These are phyloP conservation scores for Arthrobotrys conoides DNA, from an alignment of 2,329 filamentous ascomycete species.

Conservation along the genomic window DNA sequence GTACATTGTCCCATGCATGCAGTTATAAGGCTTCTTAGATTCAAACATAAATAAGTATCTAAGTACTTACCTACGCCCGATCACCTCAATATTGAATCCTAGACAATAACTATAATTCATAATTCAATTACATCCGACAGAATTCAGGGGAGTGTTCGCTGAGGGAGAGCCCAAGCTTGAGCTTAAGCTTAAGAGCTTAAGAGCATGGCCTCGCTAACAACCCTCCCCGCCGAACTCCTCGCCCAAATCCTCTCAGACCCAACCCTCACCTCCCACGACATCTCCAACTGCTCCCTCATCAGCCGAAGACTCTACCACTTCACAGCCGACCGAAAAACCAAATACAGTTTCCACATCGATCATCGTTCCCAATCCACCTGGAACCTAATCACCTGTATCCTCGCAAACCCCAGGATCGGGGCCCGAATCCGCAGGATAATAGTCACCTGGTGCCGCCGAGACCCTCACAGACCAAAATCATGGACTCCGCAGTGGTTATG, in stretches of 20 bases:
- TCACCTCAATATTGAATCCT: no score
- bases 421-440: not conserved
- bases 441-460: slow-evolving; percentile 1
- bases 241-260: not conserved
- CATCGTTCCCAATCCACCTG: not conserved
- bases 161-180: no score
- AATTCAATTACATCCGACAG: no score
- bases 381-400: not conserved
- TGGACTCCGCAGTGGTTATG: slow-evolving; percentile 11
- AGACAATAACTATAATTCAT: no score
- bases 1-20: no score
- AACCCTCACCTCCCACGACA: not conserved
- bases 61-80: no score
- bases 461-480: not conserved
- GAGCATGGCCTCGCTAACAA: not conserved
- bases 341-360: slow-evolving; percentile 9
- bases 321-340: not conserved
- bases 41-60: no score
- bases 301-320: not conserved
- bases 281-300: not conserved
- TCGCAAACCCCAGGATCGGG: not conserved
- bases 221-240: slow-evolving; percentile 22
- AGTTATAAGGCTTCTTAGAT: no score
- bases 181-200: no score
- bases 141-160: no score